Evolutionary conservation across 2,329 filamentous ascomycete species (phyloP).

Genomic region (Lasiodiplodia theobromae): DNA sequence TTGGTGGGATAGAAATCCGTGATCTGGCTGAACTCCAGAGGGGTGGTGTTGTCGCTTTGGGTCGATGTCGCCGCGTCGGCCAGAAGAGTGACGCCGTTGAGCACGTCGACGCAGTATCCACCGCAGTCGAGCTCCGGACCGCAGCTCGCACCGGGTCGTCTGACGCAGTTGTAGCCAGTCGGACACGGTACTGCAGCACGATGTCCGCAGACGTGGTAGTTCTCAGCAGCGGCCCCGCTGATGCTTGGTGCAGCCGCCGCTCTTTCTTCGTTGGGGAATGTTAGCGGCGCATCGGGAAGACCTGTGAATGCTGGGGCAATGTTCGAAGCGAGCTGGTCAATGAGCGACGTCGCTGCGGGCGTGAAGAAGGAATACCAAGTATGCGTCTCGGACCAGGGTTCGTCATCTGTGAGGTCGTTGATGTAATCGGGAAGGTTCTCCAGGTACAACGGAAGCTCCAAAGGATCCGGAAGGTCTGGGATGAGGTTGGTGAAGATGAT

Average conservation of each 20-base stretch:
- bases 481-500: conserved; percentile 1
- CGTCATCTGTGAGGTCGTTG: conserved; percentile 1
- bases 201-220: conserved; percentile 8
- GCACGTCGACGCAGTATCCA: conserved; percentile 2
- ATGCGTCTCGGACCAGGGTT: conserved; percentile 12
- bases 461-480: conserved; percentile 1
- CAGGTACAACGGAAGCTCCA: conserved; percentile 1
- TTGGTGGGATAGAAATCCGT: not conserved
- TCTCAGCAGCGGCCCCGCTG: not conserved
- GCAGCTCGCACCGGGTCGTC: not conserved
- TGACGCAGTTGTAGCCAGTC: not conserved
- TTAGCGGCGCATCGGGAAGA: not conserved
- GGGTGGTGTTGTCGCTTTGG: not conserved
- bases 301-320: not conserved
- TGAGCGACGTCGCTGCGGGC: not conserved
- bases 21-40: not conserved
- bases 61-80: not conserved
- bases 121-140: conserved; percentile 10
- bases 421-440: conserved; percentile 10
- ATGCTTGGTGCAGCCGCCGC: not conserved
- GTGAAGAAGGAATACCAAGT: conserved; percentile 10
- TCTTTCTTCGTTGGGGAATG: not conserved
- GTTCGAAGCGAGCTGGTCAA: not conserved
- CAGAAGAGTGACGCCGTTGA: not conserved
- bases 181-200: not conserved